Evolutionary conservation across 139 green algal genomes (phyloP), one percentile per base, ranked within the genome.

Genomic region (Auxenochlorella protothecoides): DNA sequence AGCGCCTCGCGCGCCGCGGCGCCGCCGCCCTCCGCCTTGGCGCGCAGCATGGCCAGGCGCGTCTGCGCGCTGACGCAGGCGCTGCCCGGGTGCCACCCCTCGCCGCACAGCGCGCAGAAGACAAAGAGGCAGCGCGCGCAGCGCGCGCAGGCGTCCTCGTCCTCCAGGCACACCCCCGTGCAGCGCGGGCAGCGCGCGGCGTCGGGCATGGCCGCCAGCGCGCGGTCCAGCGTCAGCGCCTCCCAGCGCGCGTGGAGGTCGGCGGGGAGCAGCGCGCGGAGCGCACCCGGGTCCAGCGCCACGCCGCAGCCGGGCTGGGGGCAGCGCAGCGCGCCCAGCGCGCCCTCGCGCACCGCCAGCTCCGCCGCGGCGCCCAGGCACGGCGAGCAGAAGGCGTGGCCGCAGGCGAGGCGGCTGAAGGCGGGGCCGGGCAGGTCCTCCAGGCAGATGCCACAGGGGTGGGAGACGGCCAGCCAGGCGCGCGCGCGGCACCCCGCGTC

Each of bases 131-230:
- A 94, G 59, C 77, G 79, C 60, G 81, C 57, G 78, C 88, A 96
- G 73, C 90, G 84, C 2, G 83, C 84, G 66, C 83, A 92, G 78
- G 88, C 83, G 73, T 92, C 88, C 0, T 9, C 15, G 71, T 95
- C 89, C 78, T 96, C 90, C 14, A 97, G 66, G 66, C 68, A 82
- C 4, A 85, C 51, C 3, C 75, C 68, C 14, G 79, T 75, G 79
- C 91, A 97, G 16, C 89, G 82, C 0, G 91, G 91, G 83, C 91
- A 97, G 81, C 92, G 93, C 11, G 88, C 81, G 51, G 91, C 72
- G 68, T 94, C 91, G 66, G 78, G 59, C 91, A 96, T 96, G 5
- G 68, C 68, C 79, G 89, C 85, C 52, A 96, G 80, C 11, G 85
- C 83, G 16, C 81, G 80, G 75, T 89, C 75, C 69, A 96, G 84